Evolutionary conservation across 371 early-diverging fungal species (phyloP).

Genomic region (Syncephalis fuscata): DNA sequence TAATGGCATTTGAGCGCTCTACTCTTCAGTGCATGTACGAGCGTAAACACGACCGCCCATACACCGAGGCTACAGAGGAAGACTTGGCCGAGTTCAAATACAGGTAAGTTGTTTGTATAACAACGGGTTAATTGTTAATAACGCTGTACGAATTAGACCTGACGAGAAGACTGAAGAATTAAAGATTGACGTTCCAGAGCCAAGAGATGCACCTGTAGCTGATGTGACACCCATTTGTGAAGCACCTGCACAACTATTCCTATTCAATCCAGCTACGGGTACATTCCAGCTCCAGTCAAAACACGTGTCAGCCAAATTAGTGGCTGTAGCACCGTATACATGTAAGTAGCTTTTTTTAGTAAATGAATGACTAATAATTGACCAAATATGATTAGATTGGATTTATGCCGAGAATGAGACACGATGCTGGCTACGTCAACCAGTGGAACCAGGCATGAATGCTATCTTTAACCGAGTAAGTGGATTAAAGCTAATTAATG

Average conservation of each 20-base stretch:
- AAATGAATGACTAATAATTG: too few species aligned
- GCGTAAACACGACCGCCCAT: slow-evolving; percentile 22
- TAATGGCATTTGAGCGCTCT: slow-evolving; percentile 33
- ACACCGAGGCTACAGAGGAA: slow-evolving; percentile 31
- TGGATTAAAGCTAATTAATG: not conserved
- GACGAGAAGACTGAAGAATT: too few species aligned
- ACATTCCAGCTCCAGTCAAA: not conserved
- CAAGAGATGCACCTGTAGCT: too few species aligned
- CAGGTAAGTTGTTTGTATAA: slow-evolving; percentile 14
- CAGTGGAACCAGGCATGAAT: slow-evolving; percentile 48
- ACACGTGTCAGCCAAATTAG: not conserved
- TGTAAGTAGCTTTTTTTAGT: slow-evolving; percentile 7
- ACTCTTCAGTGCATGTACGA: slow-evolving; percentile 53
- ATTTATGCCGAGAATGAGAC: slow-evolving; percentile 25
- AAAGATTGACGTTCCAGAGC: not conserved
- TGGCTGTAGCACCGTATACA: not conserved
- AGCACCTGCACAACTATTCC: too few species aligned
- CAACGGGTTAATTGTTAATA: too few species aligned
- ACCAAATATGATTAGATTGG: slow-evolving; percentile 17
- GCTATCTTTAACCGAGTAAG: slow-evolving; percentile 38
- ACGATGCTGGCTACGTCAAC: slow-evolving; percentile 31
- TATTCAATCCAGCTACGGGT: not conserved
- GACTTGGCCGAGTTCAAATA: slow-evolving; percentile 29
- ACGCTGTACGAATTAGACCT: too few species aligned
- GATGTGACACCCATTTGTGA: too few species aligned